These are phyloP conservation scores for Hypoxylon fragiforme DNA, from an alignment of 495 filamentous ascomycete genomes.

Conservation along the genomic window DNA sequence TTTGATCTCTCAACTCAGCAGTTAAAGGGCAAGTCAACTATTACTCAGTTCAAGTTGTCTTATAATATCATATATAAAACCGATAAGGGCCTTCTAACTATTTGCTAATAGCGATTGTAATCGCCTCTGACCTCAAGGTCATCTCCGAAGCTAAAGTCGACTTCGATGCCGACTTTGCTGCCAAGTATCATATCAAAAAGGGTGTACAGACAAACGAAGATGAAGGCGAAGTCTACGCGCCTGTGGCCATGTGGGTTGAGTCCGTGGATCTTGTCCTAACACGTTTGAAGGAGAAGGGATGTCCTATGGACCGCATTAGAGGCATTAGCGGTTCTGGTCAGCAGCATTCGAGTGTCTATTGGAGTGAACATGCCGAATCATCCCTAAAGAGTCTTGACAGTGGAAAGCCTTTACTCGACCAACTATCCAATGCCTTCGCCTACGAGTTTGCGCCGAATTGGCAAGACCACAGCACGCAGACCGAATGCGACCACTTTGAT, in stretches of 20 bases:
- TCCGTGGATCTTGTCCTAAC: constrained; percentile 82
- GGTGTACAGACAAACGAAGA: constrained; percentile 80
- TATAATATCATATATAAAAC: too few species aligned
- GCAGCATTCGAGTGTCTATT: constrained; percentile 96
- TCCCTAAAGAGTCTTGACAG: constrained; percentile 64
- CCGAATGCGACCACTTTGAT: constrained; percentile 88
- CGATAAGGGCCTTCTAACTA: background rate
- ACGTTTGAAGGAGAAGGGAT: constrained; percentile 68
- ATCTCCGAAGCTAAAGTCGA: constrained; percentile 75
- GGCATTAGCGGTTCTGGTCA: constrained; percentile 92
- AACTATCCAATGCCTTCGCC: constrained; percentile 74
- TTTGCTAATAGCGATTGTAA: constrained; percentile 63
- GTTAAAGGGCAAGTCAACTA: constrained; percentile 69
- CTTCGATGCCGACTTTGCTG: constrained; percentile 69
- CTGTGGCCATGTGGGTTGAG: constrained; percentile 92
- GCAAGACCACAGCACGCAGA: constrained; percentile 94
- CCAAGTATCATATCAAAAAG: constrained; percentile 83
- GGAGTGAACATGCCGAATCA: constrained; percentile 71
- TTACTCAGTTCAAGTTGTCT: too few species aligned
- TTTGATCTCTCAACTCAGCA: constrained; percentile 98
- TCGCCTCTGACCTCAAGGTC: constrained; percentile 77
- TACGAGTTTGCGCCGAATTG: constrained; percentile 92
- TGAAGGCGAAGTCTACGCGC: constrained; percentile 86
- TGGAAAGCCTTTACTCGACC: constrained; percentile 63
- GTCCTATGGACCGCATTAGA: constrained; percentile 75